Percentiles rank a stretch among this genome's conserved stretches.
These are phyloP conservation scores for Saccharum officinarum DNA, from an alignment of 176 grass and related monocot genomes.

Conservation along the genomic window DNA sequence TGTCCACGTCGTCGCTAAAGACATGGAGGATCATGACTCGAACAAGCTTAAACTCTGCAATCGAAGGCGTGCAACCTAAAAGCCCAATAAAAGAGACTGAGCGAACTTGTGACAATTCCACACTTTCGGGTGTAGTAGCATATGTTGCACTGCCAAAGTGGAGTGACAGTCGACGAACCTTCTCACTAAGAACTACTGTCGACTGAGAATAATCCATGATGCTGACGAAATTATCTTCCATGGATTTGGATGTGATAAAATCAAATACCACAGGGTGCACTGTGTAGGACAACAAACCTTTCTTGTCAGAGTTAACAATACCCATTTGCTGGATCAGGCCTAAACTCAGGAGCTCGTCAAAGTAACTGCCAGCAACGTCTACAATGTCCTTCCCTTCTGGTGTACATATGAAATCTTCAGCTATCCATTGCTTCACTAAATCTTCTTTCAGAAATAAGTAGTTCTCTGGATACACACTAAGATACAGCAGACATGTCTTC, in stretches of 20 bases:
- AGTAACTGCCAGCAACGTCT: background rate
- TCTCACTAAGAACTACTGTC: background rate
- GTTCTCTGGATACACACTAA: background rate
- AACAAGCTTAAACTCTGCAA: background rate
- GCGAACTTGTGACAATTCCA: background rate
- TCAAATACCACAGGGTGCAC: background rate
- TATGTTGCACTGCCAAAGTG: background rate
- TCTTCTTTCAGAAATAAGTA: background rate
- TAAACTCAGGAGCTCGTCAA: background rate
- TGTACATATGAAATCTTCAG: background rate
- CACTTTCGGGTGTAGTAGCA: background rate
- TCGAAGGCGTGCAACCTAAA: background rate
- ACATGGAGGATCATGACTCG: background rate
- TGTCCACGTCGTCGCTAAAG: background rate
- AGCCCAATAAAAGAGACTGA: background rate
- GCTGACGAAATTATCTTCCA: background rate
- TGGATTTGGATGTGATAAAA: background rate
- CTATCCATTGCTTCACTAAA: background rate
- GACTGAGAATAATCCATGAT: background rate
- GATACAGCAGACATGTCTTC: background rate
- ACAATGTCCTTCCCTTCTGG: background rate
- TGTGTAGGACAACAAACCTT: background rate
- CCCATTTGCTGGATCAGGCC: background rate
- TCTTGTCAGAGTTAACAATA: background rate
- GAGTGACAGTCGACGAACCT: background rate